These are phyloP conservation scores for Malassezia vespertilionis DNA, from an alignment of 1,284 basidiomycete genomes.

Conservation along the genomic window DNA sequence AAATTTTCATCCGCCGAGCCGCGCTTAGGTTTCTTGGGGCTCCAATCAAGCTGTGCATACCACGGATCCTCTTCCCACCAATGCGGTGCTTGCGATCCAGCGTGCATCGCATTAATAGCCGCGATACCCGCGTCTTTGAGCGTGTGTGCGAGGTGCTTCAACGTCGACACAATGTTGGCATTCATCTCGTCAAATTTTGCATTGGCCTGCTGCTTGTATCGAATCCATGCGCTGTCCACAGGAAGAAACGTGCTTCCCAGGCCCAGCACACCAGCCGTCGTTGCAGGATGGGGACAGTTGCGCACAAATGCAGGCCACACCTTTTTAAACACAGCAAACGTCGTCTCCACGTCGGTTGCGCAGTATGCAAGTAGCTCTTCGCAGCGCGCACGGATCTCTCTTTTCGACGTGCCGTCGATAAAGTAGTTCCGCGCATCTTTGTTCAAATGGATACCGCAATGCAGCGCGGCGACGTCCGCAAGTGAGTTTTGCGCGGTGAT, in stretches of 20 bases:
- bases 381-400: slow-evolving; percentile 61
- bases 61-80: slow-evolving; percentile 69
- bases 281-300: slow-evolving; percentile 82
- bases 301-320: slow-evolving; percentile 74
- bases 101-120: slow-evolving; percentile 6
- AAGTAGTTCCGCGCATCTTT: slow-evolving; percentile 74
- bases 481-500: slow-evolving; percentile 84
- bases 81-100: slow-evolving; percentile 15
- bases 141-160: slow-evolving; percentile 60
- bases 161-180: slow-evolving; percentile 59
- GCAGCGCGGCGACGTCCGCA: slow-evolving; percentile 77
- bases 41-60: slow-evolving; percentile 89
- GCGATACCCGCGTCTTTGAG: slow-evolving; percentile 37
- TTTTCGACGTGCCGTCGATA: slow-evolving; percentile 52
- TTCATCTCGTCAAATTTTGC: slow-evolving; percentile 66
- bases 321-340: slow-evolving; percentile 67
- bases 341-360: slow-evolving; percentile 69
- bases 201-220: slow-evolving; percentile 69
- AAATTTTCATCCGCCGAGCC: neutral
- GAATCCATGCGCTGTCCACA: slow-evolving; percentile 77
- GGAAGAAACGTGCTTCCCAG: slow-evolving; percentile 89
- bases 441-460: slow-evolving; percentile 70
- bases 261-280: slow-evolving; percentile 76
- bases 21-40: slow-evolving; percentile 61
- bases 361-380: slow-evolving; percentile 78